phyloP scores from a whole-genome alignment of 345 rosid species.

The Gossypium raimondii region DNA sequence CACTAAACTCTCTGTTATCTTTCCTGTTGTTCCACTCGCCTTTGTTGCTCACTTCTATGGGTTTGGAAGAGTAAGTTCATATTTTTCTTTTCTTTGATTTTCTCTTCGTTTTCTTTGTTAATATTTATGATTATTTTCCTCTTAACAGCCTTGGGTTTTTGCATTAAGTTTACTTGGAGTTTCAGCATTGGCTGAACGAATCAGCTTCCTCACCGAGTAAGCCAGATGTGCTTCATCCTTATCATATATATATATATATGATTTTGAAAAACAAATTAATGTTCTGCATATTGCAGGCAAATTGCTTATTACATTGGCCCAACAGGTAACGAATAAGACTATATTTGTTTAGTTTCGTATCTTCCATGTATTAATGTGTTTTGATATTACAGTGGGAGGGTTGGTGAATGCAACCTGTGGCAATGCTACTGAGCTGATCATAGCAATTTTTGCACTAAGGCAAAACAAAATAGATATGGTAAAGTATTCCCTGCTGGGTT shows the following conservation, averaged over 20 bases:
- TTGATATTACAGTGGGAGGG: slow-evolving; percentile 64
- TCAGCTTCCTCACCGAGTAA: slow-evolving; percentile 96
- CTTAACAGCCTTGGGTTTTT: slow-evolving; percentile 76
- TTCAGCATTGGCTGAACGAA: slow-evolving; percentile 83
- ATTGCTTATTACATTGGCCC: slow-evolving; percentile 82
- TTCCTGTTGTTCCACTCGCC: slow-evolving; percentile 78
- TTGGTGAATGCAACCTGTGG: slow-evolving; percentile 93
- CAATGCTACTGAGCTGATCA: slow-evolving; percentile 86
- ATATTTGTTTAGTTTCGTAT: not conserved
- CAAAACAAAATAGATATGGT: slow-evolving; percentile 60
- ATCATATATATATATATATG: not conserved
- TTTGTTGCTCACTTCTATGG: slow-evolving; percentile 47
- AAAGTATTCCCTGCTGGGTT: slow-evolving; percentile 83
- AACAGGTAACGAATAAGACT: slow-evolving; percentile 46
- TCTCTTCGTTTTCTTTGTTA: not conserved
- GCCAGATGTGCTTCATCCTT: slow-evolving; percentile 3
- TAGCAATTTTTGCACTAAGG: slow-evolving; percentile 67
- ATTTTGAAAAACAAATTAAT: not conserved
- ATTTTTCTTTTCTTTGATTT: not conserved
- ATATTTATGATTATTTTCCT: not conserved
- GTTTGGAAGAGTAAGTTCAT: slow-evolving; percentile 51
- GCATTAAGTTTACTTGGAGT: slow-evolving; percentile 80
- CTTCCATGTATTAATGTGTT: not conserved
- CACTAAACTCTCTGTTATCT: slow-evolving; percentile 72
- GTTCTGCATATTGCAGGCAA: slow-evolving; percentile 49